phyloP scores from a whole-genome alignment of 257 asterid species.

The Lantana camara region DNA sequence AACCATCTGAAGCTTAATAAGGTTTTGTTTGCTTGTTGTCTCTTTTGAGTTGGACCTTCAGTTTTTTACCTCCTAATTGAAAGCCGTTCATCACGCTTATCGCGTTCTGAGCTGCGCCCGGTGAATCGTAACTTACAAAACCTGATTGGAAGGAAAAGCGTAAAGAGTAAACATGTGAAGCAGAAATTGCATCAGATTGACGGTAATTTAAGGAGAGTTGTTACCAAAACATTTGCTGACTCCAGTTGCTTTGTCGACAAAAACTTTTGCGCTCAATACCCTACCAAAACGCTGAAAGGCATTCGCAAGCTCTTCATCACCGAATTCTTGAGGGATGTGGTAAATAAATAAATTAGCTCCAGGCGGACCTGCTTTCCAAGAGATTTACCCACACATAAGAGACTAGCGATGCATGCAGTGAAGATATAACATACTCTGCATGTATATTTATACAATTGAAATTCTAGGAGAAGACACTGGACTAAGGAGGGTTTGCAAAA shows the following conservation, averaged over 20 bases:
- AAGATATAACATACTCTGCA: no score
- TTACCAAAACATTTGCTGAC: constrained; percentile 97
- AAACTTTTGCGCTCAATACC: constrained; percentile 93
- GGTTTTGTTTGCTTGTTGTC: constrained; percentile 58
- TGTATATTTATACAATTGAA: no score
- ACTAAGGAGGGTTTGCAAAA: no score
- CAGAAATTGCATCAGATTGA: constrained; percentile 8
- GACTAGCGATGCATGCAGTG: not conserved
- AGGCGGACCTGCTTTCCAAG: constrained; percentile 74
- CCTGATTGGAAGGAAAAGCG: constrained; percentile 43
- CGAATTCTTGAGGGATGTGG: constrained; percentile 95
- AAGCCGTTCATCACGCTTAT: constrained; percentile 83
- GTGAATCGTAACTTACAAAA: constrained; percentile 89
- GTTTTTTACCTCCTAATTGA: constrained; percentile 83
- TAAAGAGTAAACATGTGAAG: no score
- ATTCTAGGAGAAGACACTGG: no score
- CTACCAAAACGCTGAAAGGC: constrained; percentile 81
- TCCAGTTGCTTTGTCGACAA: constrained; percentile 83
- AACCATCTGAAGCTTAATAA: constrained; percentile 42
- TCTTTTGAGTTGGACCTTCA: constrained; percentile 95
- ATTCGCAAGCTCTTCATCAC: constrained; percentile 85
- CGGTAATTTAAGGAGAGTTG: constrained; percentile 10
- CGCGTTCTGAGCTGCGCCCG: constrained; percentile 83
- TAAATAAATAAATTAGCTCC: constrained; percentile 93
- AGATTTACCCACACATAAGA: constrained; percentile 25